Base-by-base conservation (phyloP, 1,284 basidiomycete genomes). In the Ceratobasidium sp. region DNA sequence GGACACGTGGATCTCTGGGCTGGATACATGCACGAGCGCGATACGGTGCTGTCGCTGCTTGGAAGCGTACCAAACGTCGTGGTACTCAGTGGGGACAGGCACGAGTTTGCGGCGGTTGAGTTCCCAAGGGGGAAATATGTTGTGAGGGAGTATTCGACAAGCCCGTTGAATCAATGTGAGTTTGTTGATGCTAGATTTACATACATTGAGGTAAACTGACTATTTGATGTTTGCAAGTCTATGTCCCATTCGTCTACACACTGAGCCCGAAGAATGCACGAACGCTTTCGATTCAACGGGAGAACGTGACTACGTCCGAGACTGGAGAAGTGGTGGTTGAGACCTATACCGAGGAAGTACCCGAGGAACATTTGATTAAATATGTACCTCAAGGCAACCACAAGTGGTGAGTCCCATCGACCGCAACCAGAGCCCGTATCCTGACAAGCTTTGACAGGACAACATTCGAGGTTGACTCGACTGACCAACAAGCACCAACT, bases 21-120 rank as follows among this genome's bases (percentile, higher is more conserved):
- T 0, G 93, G 87, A 0, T 95, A 91, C 85, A 85, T 87, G 13
- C 84, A 84, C 13, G 94, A 95, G 85, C 91, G 93, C 80, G 86
- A 87, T 15, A 84, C 87, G 0, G 84, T 95, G 4, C 86, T 94
- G 55, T 84, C 87, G 42, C 86, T 88, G 0, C 85, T 95, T 69
- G 89, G 92, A 80, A 89, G 90, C 71, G 91, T 95, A 5, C 93
- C 93, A 3, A 95, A 95, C 82, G 89, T 93, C 44, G 86, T 93
- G 81, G 83, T 94, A 61, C 85, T 93, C 58, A 91, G 90, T 0
- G 91, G 92, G 6, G 94, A 95, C 83, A 88, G 94, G 10, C 94
- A 95, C 84, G 94, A 95, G 84, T 95, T 95, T 83, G 94, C 94
- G 2, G 90, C 90, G 1, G 88, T 94, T 83, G 89, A 91, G 84